A percentile compares a stretch with the other conserved stretches of the same genome.
phyloP scores from a whole-genome alignment of 352 stramenopile genomes.

The Pythium phragmiticola region DNA sequence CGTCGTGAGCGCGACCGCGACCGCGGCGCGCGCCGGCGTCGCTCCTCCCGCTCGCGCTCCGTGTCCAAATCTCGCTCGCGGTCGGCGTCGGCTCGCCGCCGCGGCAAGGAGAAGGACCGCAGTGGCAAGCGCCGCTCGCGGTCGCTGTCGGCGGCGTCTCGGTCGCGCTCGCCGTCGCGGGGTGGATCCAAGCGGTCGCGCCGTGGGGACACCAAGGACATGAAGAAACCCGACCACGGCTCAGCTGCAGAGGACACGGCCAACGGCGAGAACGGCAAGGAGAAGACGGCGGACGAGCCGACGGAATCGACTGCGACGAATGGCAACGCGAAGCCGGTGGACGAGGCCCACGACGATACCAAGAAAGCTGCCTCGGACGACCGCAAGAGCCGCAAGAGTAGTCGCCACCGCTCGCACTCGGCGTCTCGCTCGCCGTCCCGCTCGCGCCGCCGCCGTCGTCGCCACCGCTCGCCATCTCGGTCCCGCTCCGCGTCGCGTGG shows the following conservation, averaged over 20 bases:
- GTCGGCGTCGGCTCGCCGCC: conserved; percentile 29
- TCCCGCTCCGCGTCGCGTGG: conserved; percentile 53
- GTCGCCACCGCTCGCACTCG: conserved; percentile 49
- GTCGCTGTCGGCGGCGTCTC: conserved; percentile 16
- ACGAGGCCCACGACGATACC: conserved; percentile 15
- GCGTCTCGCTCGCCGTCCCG: conserved; percentile 55
- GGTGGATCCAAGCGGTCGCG: conserved; percentile 27
- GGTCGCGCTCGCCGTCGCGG: conserved; percentile 30
- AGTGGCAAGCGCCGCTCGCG: conserved; percentile 23
- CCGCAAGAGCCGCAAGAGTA: conserved; percentile 39
- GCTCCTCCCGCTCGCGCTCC: conserved; percentile 35
- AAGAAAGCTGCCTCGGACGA: conserved; percentile 23
- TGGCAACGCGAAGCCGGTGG: conserved; percentile 11
- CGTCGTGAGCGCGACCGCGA: conserved; percentile 37
- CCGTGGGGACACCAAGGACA: conserved; percentile 16
- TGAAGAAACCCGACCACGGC: conserved; percentile 21
- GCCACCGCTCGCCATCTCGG: conserved; percentile 37
- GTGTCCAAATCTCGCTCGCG: conserved; percentile 33
- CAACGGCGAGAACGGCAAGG: conserved; percentile 18
- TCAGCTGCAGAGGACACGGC: conserved; percentile 4
- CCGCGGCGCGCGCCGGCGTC: conserved; percentile 28
- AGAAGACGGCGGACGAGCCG: conserved; percentile 15
- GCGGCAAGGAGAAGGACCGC: conserved; percentile 14
- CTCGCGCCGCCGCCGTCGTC: conserved; percentile 55
- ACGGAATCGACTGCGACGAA: not conserved